Conservation (phyloP, 1,284 basidiomycete genomes). For the Pseudozyma sp. region DNA sequence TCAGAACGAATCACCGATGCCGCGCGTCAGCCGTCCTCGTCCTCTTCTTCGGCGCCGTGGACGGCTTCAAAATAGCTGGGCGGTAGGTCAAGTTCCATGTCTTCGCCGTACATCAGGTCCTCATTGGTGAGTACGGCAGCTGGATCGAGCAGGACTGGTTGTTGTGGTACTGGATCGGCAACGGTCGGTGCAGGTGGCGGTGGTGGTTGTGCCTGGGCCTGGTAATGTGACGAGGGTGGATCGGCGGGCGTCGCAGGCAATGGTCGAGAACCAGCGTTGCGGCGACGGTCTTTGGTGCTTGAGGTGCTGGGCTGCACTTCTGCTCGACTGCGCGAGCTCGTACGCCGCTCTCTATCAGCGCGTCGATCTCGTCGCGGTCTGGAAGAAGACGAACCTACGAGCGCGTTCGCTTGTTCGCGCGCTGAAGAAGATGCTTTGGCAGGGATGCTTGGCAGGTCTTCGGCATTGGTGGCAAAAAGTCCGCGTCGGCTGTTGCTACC, state of each 20-base stretch:
- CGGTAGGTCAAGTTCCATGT: slow-evolving; percentile 55
- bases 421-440: slow-evolving; percentile 12
- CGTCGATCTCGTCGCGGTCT: slow-evolving; percentile 11
- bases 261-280: background rate
- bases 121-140: slow-evolving; percentile 18
- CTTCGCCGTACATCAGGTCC: slow-evolving; percentile 44
- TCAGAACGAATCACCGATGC: too few species aligned
- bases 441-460: slow-evolving; percentile 25
- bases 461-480: slow-evolving; percentile 14
- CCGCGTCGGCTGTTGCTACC: slow-evolving; percentile 16
- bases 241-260: slow-evolving; percentile 3
- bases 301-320: background rate
- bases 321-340: background rate
- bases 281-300: background rate
- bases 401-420: slow-evolving; percentile 26
- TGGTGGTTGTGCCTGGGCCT: background rate
- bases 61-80: slow-evolving; percentile 64
- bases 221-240: background rate
- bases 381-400: slow-evolving; percentile 10
- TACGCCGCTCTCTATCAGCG: background rate
- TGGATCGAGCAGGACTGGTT: slow-evolving; percentile 1
- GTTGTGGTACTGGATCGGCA: slow-evolving; percentile 5
- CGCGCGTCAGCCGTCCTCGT: slow-evolving; percentile 3
- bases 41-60: slow-evolving; percentile 28
- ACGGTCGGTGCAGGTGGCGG: background rate